Evolutionary conservation across 2,329 filamentous ascomycete genomes (phyloP).

Genomic region (Alternaria dauci): DNA sequence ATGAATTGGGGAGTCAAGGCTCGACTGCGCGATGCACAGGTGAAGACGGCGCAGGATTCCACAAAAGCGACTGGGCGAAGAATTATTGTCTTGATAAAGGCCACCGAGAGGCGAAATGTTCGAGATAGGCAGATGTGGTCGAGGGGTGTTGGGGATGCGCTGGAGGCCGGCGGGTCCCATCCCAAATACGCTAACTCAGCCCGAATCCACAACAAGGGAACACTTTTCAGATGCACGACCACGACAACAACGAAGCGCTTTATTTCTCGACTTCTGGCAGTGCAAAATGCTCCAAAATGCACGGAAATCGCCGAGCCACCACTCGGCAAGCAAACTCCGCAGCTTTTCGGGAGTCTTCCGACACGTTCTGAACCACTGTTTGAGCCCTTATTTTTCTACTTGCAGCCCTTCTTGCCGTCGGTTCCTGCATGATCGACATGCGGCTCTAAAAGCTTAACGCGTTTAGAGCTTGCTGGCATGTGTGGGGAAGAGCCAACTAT

Average conservation of each 20-base stretch:
- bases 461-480: slow-evolving; percentile 36
- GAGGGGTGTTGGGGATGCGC: slow-evolving; percentile 32
- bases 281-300: neutral
- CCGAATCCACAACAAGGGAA: slow-evolving; percentile 25
- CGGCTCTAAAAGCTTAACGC: slow-evolving; percentile 49
- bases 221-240: slow-evolving; percentile 25
- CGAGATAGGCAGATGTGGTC: slow-evolving; percentile 25
- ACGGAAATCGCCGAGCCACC: slow-evolving; percentile 8
- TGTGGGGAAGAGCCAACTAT: slow-evolving; percentile 39
- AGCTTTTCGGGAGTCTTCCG: slow-evolving; percentile 42
- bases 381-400: slow-evolving; percentile 21
- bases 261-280: slow-evolving; percentile 17
- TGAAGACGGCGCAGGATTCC: slow-evolving; percentile 6
- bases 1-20: slow-evolving; percentile 25
- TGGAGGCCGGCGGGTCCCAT: neutral
- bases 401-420: slow-evolving; percentile 36
- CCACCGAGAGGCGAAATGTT: slow-evolving; percentile 18
- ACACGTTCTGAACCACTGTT: slow-evolving; percentile 18
- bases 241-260: slow-evolving; percentile 26
- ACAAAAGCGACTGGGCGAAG: slow-evolving; percentile 17
- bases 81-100: slow-evolving; percentile 21
- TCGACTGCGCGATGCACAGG: slow-evolving; percentile 29
- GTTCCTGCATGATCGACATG: slow-evolving; percentile 46
- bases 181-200: slow-evolving; percentile 20
- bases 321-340: slow-evolving; percentile 17